Base-by-base conservation (phyloP, 1,139 yeast species). In the Suhomyces guaymorum region DNA sequence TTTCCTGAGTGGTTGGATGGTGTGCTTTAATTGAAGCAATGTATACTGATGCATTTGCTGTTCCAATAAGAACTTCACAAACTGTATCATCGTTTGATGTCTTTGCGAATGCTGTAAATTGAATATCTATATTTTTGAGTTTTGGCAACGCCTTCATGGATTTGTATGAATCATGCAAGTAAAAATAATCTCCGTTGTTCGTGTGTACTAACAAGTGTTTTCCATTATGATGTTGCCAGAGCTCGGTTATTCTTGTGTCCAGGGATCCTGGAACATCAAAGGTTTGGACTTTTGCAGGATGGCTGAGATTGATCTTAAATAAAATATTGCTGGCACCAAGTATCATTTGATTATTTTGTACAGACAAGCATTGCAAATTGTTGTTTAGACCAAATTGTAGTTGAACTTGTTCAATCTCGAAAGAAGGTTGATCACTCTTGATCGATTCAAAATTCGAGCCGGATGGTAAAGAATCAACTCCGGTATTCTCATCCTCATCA, bases 161-260 rank as follows among this genome's bases (percentile, higher is more conserved):
- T 5, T 48, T 48, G 38, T 68, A 66, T 0, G 57, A 42, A 15
- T 53, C 50, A 41, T 66, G 63, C 27, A 68, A 49, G 39, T 66
- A 65, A 45, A 49, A 66, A 41, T 61, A 59, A 5, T 40, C 43
- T 5, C 48, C 43, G 19, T 49, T 36, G 29, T 54, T 56, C 4
- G 59, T 42, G 37, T 63, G 66, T 3, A 63, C 44, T 4, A 70
- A 47, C 30, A 70, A 55, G 37, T 65, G 70, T 4, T 42, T 36
- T 1, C 75, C 75, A 39, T 54, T 56, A 3, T 71, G 69, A 35
- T 69, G 66, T 9, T 66, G 41, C 75, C 75, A 70, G 13, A 60
- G 46, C 30, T 58, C 48, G 4, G 61, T 53, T 2, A 66, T 62
- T 28, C 53, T 42, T 10, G 27, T 32, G 26, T 13, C 48, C 37